Base-by-base conservation (phyloP, 1,284 basidiomycete species). In the Somion occarium region DNA sequence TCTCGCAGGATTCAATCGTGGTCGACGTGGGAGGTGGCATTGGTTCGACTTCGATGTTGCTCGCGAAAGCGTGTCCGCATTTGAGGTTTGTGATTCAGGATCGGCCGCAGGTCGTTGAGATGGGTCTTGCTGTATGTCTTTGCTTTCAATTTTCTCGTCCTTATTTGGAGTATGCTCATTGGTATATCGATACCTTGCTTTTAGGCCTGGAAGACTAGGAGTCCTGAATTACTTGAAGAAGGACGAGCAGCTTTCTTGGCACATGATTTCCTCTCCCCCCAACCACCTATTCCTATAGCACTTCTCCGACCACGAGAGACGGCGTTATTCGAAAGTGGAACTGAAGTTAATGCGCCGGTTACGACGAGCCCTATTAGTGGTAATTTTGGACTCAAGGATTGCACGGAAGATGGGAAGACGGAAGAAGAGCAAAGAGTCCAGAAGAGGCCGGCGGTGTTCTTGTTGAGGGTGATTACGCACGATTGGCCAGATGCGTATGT, bases 11-110 rank as follows among this genome's bases (percentile, higher is more conserved):
- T 2, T 78, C 81, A 38, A 65, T 78, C 5, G 68, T 89, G 24
- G 82, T 90, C 2, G 87, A 90, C 56, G 85, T 90, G 1, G 87
- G 87, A 0, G 85, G 86, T 5, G 86, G 87, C 1, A 84, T 87
- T 41, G 88, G 87, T 7, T 82, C 81, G n/a, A 82, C 83, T 1
- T 79, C 75, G 19, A 81, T 89, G 78, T 56, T 80, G 39, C 75
- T 90, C 19, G 83, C 81, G 18, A 75, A 76, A 41, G 73, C 78
- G 2, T 82, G 82, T 51, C 63, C 72, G 2, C 71, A 72, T 3
- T 59, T 85, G 38, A 71, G 70, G 48, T 87, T 88, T 59, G 67
- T 88, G 19, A 72, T 90, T n/a, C 87, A 89, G 59, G 87, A 88
- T 62, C 72, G 82, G 26, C 72, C 74, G 13, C 75, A 79, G 2